Evolutionary conservation across 805 yeast genomes (phyloP), one percentile per base, ranked within the genome.

Genomic region (Jamesozyma jinghongensis): DNA sequence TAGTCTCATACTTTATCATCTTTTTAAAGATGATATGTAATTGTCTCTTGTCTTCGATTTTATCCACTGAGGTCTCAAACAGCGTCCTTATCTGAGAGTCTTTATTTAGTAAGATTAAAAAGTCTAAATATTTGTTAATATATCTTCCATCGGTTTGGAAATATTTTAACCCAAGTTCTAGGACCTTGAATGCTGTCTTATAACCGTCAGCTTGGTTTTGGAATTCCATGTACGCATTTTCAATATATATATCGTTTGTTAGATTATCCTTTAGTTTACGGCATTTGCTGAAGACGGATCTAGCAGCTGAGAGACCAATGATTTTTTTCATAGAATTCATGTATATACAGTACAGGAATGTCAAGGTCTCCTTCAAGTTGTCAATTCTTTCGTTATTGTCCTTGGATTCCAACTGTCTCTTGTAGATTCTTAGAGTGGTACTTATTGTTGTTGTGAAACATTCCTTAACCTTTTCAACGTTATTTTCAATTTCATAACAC

Each of bases 141-240:
- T 79, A 88, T 19, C 70, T 74, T 4, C 81, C 81, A 46, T 77
- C 73, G 12, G 69, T 61, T 29, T 63, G 65, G 37, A 70, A 63
- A 34, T 64, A 55, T 55, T 77, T 84, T 66, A 85, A 66, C 6
- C 94, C 97, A 34, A 85, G 61, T 46, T 84, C 94, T 57, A 85
- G 81, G 16, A 88, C 78, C 54, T 80, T 80, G 38, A 73, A 66
- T 0, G 96, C 88, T 34, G 84, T 77, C 40, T 75, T 79, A 19
- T 71, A 64, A 45, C 79, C 82, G 44, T 75, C 41, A 12, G 17
- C 79, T 44, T 80, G 70, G 50, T 75, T 77, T 48, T 68, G 68
- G 50, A 74, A 79, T 56, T 90, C 98, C 67, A 87, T 69, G 56
- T 76, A 67, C 0, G 97, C 95, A 53, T 83, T 81, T 44, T 85